phyloP scores from a whole-genome alignment of 805 yeast genomes.

The Schwanniomyces vanrijiae region DNA sequence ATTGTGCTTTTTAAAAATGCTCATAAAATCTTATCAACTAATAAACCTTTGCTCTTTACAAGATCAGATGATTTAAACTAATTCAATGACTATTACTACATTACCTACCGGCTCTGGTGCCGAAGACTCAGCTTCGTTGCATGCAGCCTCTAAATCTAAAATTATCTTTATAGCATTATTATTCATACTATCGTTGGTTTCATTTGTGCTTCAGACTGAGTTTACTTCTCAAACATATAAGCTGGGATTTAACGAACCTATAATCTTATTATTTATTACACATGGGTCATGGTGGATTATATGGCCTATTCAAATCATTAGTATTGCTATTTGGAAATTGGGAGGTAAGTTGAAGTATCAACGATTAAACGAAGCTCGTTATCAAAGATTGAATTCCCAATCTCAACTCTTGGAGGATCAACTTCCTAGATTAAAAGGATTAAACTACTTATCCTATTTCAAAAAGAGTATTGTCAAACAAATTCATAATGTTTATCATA shows the following conservation, averaged over 20 bases:
- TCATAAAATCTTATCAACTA: neutral
- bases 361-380: constrained; percentile 14
- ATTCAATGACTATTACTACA: constrained; percentile 36
- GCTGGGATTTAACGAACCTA: constrained; percentile 64
- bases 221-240: constrained; percentile 68
- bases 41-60: neutral
- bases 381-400: constrained; percentile 29
- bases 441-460: constrained; percentile 26
- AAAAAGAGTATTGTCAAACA: constrained; percentile 40
- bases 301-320: constrained; percentile 66
- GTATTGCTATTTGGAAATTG: constrained; percentile 49
- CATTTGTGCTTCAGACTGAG: constrained; percentile 82
- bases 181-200: constrained; percentile 36
- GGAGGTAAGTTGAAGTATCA: constrained; percentile 19
- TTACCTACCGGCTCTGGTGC: constrained; percentile 21
- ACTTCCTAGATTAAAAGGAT: constrained; percentile 8
- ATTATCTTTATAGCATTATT: constrained; percentile 31
- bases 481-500: constrained; percentile 44
- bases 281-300: constrained; percentile 77
- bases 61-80: neutral
- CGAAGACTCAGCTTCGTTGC: constrained; percentile 19
- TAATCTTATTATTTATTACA: constrained; percentile 62
- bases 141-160: constrained; percentile 34
- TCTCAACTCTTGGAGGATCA: constrained; percentile 25
- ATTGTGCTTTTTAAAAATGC: neutral